A percentile compares a stretch with the other conserved stretches of the same genome.
phyloP scores from a whole-genome alignment of 192 early-diverging fungal genomes.

The Coemansia sp. region DNA sequence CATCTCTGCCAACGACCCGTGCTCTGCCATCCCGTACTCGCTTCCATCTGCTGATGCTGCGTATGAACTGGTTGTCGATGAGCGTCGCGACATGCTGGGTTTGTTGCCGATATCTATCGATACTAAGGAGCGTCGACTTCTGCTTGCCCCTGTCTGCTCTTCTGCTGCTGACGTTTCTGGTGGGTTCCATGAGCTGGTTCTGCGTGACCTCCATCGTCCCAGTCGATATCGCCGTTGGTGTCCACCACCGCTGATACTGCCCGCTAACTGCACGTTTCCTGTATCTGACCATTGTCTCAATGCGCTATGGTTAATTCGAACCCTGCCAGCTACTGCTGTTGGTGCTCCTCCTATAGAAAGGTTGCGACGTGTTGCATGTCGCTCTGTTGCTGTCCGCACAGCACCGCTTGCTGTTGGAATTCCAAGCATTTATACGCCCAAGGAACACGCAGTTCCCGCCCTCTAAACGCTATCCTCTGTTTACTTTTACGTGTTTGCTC shows the following conservation, averaged over 20 bases:
- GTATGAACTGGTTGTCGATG: conserved; percentile 30
- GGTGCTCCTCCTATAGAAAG: background rate
- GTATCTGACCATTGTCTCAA: conserved; percentile 46
- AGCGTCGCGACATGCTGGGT: conserved; percentile 47
- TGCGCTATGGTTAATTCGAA: conserved; percentile 25
- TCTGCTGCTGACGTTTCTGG: conserved; percentile 8
- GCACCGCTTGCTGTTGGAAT: background rate
- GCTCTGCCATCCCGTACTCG: conserved; percentile 2
- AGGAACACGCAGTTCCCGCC: too few relatives aligned
- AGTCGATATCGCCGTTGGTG: conserved; percentile 45
- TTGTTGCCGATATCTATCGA: conserved; percentile 48
- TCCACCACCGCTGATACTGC: background rate
- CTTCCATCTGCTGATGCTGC: background rate
- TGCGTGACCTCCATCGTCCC: conserved; percentile 45
- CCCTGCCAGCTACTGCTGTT: background rate
- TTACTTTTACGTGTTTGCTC: too few relatives aligned
- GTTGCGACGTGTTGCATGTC: background rate
- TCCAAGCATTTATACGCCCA: conserved; percentile 9
- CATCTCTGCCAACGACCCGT: conserved; percentile 43
- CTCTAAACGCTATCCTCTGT: too few relatives aligned
- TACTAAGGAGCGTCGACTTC: conserved; percentile 16
- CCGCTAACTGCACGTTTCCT: conserved; percentile 22
- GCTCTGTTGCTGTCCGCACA: background rate
- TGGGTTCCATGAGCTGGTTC: conserved; percentile 53
- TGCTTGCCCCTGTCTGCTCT: background rate